Conservation (phyloP, 352 stramenopile genomes). For the Phytophthora hybrid region DNA sequence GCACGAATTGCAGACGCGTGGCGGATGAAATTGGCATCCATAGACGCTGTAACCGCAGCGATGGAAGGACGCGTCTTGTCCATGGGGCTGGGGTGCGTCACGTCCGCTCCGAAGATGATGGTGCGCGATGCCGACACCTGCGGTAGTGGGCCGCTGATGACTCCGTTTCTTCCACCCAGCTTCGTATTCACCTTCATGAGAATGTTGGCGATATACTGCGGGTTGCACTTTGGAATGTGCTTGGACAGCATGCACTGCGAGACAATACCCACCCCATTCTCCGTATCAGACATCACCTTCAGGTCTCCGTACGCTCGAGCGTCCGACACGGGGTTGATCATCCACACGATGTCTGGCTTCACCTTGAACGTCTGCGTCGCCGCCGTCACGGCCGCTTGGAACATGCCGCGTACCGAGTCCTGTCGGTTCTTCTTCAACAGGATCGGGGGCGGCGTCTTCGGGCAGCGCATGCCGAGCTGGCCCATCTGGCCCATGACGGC, state of each 20-base stretch:
- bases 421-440: constrained; percentile 47
- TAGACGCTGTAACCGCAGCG: constrained; percentile 82
- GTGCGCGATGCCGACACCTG: constrained; percentile 59
- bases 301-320: constrained; percentile 67
- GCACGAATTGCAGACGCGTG: constrained; percentile 72
- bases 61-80: constrained; percentile 81
- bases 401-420: constrained; percentile 47
- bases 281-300: constrained; percentile 77
- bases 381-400: constrained; percentile 46
- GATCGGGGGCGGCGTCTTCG: constrained; percentile 48
- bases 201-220: constrained; percentile 81
- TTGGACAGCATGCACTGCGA: constrained; percentile 85
- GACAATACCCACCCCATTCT: constrained; percentile 63
- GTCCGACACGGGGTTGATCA: constrained; percentile 61
- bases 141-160: constrained; percentile 54
- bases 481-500: constrained; percentile 62
- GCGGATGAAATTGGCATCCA: constrained; percentile 77
- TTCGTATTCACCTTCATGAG: constrained; percentile 86
- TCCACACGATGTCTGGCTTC: constrained; percentile 63
- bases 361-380: constrained; percentile 42
- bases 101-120: constrained; percentile 87
- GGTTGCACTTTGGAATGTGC: constrained; percentile 63
- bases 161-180: constrained; percentile 69
- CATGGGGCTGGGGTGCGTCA: constrained; percentile 82
- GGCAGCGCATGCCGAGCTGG: constrained; percentile 62